Evolutionary conservation across 2,329 filamentous ascomycete genomes (phyloP).

Genomic region (Calycina marina): DNA sequence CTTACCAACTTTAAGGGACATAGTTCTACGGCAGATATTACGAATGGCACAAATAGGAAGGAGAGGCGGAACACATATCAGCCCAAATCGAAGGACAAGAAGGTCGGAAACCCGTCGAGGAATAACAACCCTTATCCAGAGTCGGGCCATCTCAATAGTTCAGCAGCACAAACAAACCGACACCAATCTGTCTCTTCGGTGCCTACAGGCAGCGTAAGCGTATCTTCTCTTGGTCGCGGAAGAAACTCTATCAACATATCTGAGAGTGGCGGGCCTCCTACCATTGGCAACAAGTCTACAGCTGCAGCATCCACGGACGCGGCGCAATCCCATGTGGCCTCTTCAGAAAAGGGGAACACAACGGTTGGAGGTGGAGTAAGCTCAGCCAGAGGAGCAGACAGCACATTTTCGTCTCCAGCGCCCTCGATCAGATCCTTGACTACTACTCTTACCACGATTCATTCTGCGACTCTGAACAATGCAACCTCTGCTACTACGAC

Average conservation of each 20-base stretch:
- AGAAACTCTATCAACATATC: slow-evolving; percentile 47
- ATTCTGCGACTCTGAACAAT: slow-evolving; percentile 49
- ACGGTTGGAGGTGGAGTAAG: slow-evolving; percentile 52
- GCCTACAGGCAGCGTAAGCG: slow-evolving; percentile 33
- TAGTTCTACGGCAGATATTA: slow-evolving; percentile 42
- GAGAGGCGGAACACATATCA: slow-evolving; percentile 28
- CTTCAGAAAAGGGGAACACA: slow-evolving; percentile 57
- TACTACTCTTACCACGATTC: slow-evolving; percentile 74
- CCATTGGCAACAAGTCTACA: slow-evolving; percentile 47
- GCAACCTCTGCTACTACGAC: slow-evolving; percentile 24
- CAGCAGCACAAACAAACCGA: slow-evolving; percentile 20
- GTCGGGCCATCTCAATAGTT: slow-evolving; percentile 43
- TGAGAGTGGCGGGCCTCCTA: slow-evolving; percentile 43
- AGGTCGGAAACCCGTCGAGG: slow-evolving; percentile 32
- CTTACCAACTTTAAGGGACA: slow-evolving; percentile 68
- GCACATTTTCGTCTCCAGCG: slow-evolving; percentile 70
- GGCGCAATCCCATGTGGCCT: slow-evolving; percentile 56
- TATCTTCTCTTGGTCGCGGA: slow-evolving; percentile 39
- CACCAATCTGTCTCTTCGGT: slow-evolving; percentile 43
- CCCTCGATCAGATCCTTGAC: slow-evolving; percentile 69
- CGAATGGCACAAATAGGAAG: slow-evolving; percentile 23
- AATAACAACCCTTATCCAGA: slow-evolving; percentile 84
- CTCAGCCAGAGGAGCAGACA: slow-evolving; percentile 54
- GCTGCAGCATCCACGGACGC: slow-evolving; percentile 69
- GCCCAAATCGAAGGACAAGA: slow-evolving; percentile 35